Evolutionary conservation across 495 filamentous ascomycete species (phyloP).

Genomic region (Chaetomium cochliodes): DNA sequence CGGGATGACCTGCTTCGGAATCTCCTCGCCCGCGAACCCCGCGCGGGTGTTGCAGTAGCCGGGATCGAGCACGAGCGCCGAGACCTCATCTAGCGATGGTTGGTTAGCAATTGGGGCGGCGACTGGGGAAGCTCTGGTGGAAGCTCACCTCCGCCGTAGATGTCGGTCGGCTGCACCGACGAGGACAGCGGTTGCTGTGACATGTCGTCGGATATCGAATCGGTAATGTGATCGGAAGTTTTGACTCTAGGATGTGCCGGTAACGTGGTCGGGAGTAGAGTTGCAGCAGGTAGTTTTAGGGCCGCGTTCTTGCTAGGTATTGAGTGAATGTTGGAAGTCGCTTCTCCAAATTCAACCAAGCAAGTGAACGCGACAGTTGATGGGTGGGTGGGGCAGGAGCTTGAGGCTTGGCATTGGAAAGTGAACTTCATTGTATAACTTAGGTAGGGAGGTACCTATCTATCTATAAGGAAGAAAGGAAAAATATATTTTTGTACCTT

Average conservation of each 20-base stretch:
- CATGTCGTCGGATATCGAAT: conserved; percentile 21
- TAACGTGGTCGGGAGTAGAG: not conserved
- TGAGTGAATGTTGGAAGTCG: conserved; percentile 10
- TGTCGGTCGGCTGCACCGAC: conserved; percentile 57
- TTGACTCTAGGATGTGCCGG: not conserved
- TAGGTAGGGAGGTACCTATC: no score
- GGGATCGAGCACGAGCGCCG: conserved; percentile 92
- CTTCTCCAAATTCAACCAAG: conserved; percentile 28
- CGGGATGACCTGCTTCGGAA: conserved; percentile 87
- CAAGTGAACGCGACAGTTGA: not conserved
- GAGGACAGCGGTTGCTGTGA: conserved; percentile 41
- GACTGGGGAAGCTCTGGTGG: not conserved
- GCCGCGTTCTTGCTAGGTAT: conserved; percentile 18
- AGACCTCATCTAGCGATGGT: conserved; percentile 78
- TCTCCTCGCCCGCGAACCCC: conserved; percentile 96
- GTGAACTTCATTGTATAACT: not conserved
- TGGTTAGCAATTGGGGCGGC: conserved; percentile 17
- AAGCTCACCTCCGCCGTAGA: conserved; percentile 76
- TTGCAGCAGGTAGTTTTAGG: no score
- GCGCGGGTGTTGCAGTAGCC: conserved; percentile 88
- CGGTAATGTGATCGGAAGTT: not conserved
- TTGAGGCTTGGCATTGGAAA: conserved; percentile 13
- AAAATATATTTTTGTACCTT: no score
- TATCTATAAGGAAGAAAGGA: no score
- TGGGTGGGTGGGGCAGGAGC: not conserved